A percentile compares a stretch with the other conserved stretches of the same genome.
These are phyloP conservation scores for Pseudozyma thailandica DNA, from an alignment of 1,284 basidiomycete genomes.

Conservation along the genomic window DNA sequence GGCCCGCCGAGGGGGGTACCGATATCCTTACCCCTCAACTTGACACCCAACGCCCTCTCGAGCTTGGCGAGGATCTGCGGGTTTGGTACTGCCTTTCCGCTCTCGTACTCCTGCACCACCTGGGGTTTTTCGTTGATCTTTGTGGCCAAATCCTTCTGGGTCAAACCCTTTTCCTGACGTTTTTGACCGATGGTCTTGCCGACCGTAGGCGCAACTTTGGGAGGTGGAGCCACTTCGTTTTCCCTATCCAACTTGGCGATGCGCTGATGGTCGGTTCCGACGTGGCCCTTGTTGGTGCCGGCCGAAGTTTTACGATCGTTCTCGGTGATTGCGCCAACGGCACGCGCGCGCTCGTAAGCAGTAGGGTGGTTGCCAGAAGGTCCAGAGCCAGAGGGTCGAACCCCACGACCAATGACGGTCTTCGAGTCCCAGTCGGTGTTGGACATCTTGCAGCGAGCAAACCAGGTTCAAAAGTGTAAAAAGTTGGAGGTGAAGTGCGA, in stretches of 20 bases:
- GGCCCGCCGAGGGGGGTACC: conserved; percentile 57
- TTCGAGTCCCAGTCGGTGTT: conserved; percentile 59
- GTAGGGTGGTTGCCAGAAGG: conserved; percentile 73
- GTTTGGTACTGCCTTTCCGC: conserved; percentile 85
- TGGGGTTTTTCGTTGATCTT: conserved; percentile 91
- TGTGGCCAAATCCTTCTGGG: conserved; percentile 94
- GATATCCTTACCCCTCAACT: conserved; percentile 73
- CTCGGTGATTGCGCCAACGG: conserved; percentile 70
- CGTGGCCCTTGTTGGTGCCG: conserved; percentile 63
- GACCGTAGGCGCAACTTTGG: conserved; percentile 81
- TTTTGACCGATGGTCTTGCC: conserved; percentile 88
- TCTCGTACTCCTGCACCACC: conserved; percentile 87
- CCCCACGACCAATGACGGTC: conserved; percentile 80
- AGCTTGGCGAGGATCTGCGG: conserved; percentile 90
- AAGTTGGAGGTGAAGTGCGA: too few relatives aligned
- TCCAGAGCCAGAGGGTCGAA: conserved; percentile 73
- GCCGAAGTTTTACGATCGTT: conserved; percentile 69
- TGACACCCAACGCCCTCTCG: conserved; percentile 81
- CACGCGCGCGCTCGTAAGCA: conserved; percentile 67
- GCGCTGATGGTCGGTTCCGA: conserved; percentile 63
- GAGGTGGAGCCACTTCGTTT: conserved; percentile 94
- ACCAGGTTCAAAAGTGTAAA: too few relatives aligned
- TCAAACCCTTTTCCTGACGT: conserved; percentile 79
- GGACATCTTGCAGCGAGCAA: conserved; percentile 41
- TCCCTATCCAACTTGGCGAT: conserved; percentile 66